Base-by-base conservation (phyloP, 1,284 basidiomycete species). In the Vanrija sp. region DNA sequence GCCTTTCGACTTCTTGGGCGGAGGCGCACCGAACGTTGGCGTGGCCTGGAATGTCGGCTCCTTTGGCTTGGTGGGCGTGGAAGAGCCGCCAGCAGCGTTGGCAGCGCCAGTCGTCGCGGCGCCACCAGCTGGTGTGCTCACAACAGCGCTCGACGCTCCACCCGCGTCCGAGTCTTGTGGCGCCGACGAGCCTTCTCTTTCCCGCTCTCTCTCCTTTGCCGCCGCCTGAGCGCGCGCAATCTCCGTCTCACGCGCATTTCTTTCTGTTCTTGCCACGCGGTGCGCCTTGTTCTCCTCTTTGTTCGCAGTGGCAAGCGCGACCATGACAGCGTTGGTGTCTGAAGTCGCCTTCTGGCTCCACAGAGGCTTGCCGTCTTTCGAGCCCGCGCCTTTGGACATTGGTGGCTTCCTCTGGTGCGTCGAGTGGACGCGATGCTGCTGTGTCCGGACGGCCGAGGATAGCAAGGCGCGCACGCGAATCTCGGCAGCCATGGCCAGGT, bases 401-500 rank as follows among this genome's bases (percentile, higher is more conserved):
- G 72, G 66, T 42, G 64, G 50, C 38, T 49, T 57, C 38, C 65
- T 66, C 12, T 67, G 55, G 49, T 75, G 65, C 16, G 67, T 64
- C n/a, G 74, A 66, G 26, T 58, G 57, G 3, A 70, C 67, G 2
- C 75, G 71, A 54, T 77, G 74, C 19, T 57, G 54, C 50, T 74
- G 72, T 3, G 72, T 74, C 8, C 64, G 52, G 16, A 72, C 54
- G 16, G 72, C 62, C 0, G 63, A 61, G 6, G 58, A 23, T 8
- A 77, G 46, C 3, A 77, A 56, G 1, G 62, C 40, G 15, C 70
- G 64, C 0, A 75, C 56, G 1, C 71, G 67, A 8, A 61, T 46
- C 63, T 77, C 75, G 38, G 72, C 67, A 3, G 72, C 69, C 12
- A 72, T 58, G 2, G 71, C 64, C 8, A 77, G 64, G 55, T 71